These are phyloP conservation scores for Pyricularia sp. DNA, from an alignment of 2,329 filamentous ascomycete genomes.

Conservation along the genomic window DNA sequence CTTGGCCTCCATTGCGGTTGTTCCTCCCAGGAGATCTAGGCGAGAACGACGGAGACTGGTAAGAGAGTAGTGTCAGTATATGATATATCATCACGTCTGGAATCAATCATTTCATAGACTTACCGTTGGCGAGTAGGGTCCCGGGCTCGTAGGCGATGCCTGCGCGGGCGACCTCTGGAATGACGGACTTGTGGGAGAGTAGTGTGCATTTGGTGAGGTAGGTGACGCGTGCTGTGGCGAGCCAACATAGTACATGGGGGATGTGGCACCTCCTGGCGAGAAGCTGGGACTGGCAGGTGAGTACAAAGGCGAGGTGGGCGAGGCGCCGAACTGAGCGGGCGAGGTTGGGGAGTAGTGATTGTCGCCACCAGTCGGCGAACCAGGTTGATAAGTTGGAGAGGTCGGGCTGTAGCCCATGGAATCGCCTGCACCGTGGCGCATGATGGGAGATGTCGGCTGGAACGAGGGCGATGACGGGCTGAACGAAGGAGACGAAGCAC, in stretches of 20 bases:
- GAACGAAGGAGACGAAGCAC: constrained; percentile 47
- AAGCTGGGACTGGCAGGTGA: constrained; percentile 63
- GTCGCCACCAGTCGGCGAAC: constrained; percentile 40
- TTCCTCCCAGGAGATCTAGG: constrained; percentile 33
- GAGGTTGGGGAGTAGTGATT: constrained; percentile 61
- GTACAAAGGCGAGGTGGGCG: constrained; percentile 66
- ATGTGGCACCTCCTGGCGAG: constrained; percentile 55
- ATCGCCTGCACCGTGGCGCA: constrained; percentile 43
- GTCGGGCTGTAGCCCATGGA: constrained; percentile 57
- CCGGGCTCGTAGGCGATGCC: constrained; percentile 57
- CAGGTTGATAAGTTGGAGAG: constrained; percentile 55
- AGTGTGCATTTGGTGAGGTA: constrained; percentile 51
- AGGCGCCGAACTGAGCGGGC: constrained; percentile 57
- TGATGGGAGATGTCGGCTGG: constrained; percentile 51
- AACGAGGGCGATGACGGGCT: constrained; percentile 55
- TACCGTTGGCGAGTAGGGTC: constrained; percentile 56
- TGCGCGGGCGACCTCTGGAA: constrained; percentile 47
- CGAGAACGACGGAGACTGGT: constrained; percentile 34
- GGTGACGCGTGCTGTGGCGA: constrained; percentile 70
- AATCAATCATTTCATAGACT: constrained; percentile 9
- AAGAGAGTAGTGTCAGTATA: not conserved
- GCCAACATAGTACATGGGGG: constrained; percentile 57
- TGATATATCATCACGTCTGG: not conserved
- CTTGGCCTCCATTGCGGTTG: constrained; percentile 21
- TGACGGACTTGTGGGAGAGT: constrained; percentile 54